Percentiles rank a stretch among this genome's conserved stretches.
These are phyloP conservation scores for Auricularia sp. DNA, from an alignment of 768 basidiomycete species.

Conservation along the genomic window DNA sequence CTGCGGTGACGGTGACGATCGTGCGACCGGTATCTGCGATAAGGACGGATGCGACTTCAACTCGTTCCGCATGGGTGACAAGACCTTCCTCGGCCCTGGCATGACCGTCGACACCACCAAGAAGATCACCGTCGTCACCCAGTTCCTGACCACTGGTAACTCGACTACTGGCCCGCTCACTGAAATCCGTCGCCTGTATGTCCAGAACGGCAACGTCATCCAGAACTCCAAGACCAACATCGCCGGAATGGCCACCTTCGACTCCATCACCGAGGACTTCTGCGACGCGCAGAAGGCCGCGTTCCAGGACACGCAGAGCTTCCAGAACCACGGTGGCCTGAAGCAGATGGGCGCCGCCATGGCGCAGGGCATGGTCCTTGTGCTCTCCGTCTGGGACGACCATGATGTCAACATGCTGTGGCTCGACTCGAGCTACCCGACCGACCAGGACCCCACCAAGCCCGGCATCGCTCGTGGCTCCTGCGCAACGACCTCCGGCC, in stretches of 20 bases:
- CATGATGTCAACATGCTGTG: conserved; percentile 46
- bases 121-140: conserved; percentile 15
- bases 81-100: conserved; percentile 16
- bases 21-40: conserved; percentile 38
- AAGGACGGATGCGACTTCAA: conserved; percentile 54
- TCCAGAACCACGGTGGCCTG: conserved; percentile 34
- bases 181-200: conserved; percentile 13
- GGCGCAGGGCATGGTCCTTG: conserved; percentile 37
- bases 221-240: conserved; percentile 13
- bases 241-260: conserved; percentile 26
- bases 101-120: conserved; percentile 12
- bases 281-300: conserved; percentile 36
- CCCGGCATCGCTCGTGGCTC: conserved; percentile 40
- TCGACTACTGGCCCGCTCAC: conserved; percentile 21
- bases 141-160: conserved; percentile 32
- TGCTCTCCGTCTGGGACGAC: conserved; percentile 46
- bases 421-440: conserved; percentile 44
- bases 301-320: conserved; percentile 36
- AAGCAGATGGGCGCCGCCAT: conserved; percentile 26
- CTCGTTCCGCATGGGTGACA: conserved; percentile 45
- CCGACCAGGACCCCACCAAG: conserved; percentile 21
- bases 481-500: conserved; percentile 39
- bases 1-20: conserved; percentile 28
- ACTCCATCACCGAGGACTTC: conserved; percentile 42
- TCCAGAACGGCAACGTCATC: conserved; percentile 14